Evolutionary conservation across 2,329 filamentous ascomycete genomes (phyloP), one percentile per base, ranked within the genome.

Genomic region (Cladosporium sp.): DNA sequence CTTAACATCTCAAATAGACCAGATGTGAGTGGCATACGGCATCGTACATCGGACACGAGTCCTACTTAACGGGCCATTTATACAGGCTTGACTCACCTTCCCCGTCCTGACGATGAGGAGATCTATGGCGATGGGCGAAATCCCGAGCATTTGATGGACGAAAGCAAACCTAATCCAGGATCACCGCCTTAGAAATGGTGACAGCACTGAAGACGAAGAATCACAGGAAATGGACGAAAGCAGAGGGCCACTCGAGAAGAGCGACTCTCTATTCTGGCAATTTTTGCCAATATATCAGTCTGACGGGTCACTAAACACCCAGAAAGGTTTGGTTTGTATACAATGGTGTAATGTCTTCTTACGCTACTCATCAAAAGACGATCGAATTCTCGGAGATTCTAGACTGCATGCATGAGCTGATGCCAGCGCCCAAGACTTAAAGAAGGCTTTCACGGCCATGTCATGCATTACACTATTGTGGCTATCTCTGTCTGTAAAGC

Each of bases 241-340:
- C 74, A 78, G 76, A 72, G 80, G 78, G 69, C 80, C 80, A 55
- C 77, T 83, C 33, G 81, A 83, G 50, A 81, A 83, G 69, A 83
- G 82, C 71, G 80, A 79, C n/a, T 78, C n/a, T n/a, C n/a, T n/a
- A n/a, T n/a, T n/a, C n/a, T n/a, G n/a, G n/a, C n/a, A n/a, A n/a
- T n/a, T n/a, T n/a, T n/a, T n/a, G n/a, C n/a, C n/a, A n/a, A n/a
- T n/a, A n/a, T n/a, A n/a, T n/a, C n/a, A 37, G 12, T 18, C 35
- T 18, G 35, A 37, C 14, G 5, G 35, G 35, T 37, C 6, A 16
- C 35, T 37, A 10, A 11, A 12, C 40, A 3, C 10, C 7, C 18
- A 10, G 18, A 44, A 44, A 8, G 18, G n/a, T 21, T 46, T 3
- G 5, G 4, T 46, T n/a, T 21, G 7, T 7, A 46, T 2, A 12